Conservation (phyloP, 202 grass and related monocot species). For the Eragrostis tef region DNA sequence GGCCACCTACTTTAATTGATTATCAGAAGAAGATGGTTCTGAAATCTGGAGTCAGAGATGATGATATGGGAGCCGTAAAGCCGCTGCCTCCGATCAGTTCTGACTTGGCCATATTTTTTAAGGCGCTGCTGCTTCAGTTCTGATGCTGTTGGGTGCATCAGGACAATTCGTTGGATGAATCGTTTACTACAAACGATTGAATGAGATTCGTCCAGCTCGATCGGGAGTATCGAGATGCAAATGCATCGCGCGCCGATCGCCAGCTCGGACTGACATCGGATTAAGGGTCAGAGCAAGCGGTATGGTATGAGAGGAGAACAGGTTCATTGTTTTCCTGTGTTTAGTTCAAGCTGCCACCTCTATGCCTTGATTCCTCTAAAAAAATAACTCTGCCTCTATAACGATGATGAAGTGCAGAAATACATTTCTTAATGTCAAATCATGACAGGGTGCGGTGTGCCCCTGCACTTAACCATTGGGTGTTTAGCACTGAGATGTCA, state of each 20-base stretch:
- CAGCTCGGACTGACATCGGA: constrained; percentile 29
- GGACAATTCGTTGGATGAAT: neutral
- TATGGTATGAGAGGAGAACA: neutral
- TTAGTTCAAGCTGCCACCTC: neutral
- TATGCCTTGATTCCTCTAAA: too few species aligned
- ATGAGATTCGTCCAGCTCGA: constrained; percentile 27
- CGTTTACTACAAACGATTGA: constrained; percentile 20
- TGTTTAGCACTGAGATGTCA: neutral
- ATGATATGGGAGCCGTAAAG: neutral
- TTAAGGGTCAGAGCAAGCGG: neutral
- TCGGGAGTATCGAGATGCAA: neutral
- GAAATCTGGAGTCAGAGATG: constrained; percentile 33
- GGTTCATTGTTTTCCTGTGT: constrained; percentile 14
- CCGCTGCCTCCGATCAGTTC: neutral
- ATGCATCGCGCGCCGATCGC: neutral
- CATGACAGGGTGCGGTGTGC: neutral
- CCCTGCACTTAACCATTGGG: too few species aligned
- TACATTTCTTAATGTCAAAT: neutral
- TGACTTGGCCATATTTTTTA: constrained; percentile 34
- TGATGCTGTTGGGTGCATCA: neutral
- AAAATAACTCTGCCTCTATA: too few species aligned
- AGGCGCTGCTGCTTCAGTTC: neutral
- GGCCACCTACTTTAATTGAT: neutral
- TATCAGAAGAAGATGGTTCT: neutral
- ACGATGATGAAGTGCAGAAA: too few species aligned